Evolutionary conservation across 164 flowering plant species (phyloP).

Genomic region (Berberis vulgaris): DNA sequence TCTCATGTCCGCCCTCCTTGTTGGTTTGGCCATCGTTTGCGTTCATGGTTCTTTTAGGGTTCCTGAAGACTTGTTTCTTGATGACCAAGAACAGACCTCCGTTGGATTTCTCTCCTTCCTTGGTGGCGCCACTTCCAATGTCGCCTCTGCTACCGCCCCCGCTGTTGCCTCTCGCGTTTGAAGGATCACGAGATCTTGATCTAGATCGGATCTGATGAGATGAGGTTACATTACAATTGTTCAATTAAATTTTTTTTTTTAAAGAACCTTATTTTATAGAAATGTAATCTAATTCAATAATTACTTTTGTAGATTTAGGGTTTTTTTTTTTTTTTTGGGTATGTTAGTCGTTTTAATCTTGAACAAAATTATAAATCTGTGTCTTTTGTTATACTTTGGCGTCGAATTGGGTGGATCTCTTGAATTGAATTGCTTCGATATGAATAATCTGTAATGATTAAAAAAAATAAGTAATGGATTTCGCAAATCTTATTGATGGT

Average conservation of each 20-base stretch:
- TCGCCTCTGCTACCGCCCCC: constrained; percentile 37
- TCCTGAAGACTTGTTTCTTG: constrained; percentile 79
- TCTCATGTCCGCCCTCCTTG: constrained; percentile 46
- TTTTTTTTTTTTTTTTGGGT: too few relatives aligned
- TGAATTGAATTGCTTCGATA: too few relatives aligned
- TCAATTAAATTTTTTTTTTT: neutral
- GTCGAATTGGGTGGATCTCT: too few relatives aligned
- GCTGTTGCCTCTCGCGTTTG: constrained; percentile 15
- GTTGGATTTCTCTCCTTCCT: constrained; percentile 72
- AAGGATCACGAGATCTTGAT: neutral
- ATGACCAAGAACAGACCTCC: constrained; percentile 46
- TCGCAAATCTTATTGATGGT: too few relatives aligned
- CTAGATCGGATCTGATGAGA: neutral
- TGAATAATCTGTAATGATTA: too few relatives aligned
- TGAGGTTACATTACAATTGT: neutral
- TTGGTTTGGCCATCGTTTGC: constrained; percentile 46
- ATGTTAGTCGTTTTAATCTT: too few relatives aligned
- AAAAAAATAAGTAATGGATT: too few relatives aligned
- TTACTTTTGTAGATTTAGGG: too few relatives aligned
- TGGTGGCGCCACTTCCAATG: constrained; percentile 38
- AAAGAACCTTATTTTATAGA: too few relatives aligned
- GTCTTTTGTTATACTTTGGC: too few relatives aligned
- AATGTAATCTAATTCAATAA: too few relatives aligned
- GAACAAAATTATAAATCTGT: too few relatives aligned
- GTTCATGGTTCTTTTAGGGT: constrained; percentile 67